Evolutionary conservation across 23 red algal genomes (phyloP).

Genomic region (Cyanidiococcus yangmingshanensis): DNA sequence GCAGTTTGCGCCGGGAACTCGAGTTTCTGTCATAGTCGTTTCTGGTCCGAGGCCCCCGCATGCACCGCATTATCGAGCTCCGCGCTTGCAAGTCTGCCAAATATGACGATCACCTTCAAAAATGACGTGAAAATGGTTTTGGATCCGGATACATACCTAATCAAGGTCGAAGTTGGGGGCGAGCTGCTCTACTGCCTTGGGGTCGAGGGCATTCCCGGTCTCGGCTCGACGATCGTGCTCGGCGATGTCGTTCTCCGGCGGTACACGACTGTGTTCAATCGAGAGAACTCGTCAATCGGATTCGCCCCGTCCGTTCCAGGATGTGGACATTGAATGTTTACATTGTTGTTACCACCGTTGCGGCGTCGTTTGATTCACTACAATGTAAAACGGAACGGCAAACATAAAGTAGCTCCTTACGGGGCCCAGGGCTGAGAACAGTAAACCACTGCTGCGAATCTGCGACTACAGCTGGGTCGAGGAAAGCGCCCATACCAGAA

Average conservation of each 20-base stretch:
- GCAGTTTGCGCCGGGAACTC: neutral
- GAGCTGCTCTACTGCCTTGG: conserved; percentile 7
- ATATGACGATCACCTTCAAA: neutral
- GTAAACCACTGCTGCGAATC: no score
- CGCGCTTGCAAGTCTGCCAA: neutral
- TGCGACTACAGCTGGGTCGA: no score
- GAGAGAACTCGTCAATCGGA: conserved; percentile 21
- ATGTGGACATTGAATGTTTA: neutral
- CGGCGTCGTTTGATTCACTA: no score
- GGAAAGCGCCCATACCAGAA: no score
- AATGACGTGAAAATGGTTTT: neutral
- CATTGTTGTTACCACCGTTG: no score
- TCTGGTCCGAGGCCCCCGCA: neutral
- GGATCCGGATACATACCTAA: conserved; percentile 4
- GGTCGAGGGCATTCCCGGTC: neutral
- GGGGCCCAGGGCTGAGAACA: no score
- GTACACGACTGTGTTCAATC: conserved; percentile 19
- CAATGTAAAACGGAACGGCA: no score
- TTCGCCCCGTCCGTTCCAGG: conserved; percentile 11
- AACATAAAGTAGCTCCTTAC: no score
- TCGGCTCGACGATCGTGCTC: neutral
- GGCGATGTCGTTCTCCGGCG: conserved; percentile 23
- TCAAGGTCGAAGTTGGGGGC: neutral
- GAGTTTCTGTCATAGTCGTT: neutral
- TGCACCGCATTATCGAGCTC: neutral